Base-by-base conservation (phyloP, 2,329 filamentous ascomycete genomes). In the Harringtonia lauricola region DNA sequence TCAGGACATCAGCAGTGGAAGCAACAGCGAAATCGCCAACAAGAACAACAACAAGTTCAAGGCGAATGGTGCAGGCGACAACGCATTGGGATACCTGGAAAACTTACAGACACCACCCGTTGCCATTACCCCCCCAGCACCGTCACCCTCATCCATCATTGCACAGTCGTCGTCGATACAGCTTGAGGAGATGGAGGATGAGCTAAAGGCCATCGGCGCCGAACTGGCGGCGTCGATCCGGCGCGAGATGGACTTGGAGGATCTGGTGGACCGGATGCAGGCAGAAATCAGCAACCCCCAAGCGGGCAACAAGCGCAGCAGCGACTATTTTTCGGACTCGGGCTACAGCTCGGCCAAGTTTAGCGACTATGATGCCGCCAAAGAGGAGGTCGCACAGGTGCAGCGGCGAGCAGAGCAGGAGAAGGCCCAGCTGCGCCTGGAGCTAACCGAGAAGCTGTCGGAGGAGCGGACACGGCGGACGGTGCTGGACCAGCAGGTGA, bases 291-390 rank as follows among this genome's bases (percentile, higher is more conserved):
- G 70, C 61, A 72, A 79, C 62, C 57, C 71, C 56, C 64, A 70
- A 61, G 58, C 68, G 52, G 55, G 72, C 24, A 80, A 76, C 50
- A 83, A 84, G 59, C 77, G 90, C 48, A 94, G 86, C 10, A 96
- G 92, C 64, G 92, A 98, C 64, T 96, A 98, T 65, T 98, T 92
- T 60, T 98, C 92, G 3, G 92, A 98, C 61, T 95, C 89, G 7
- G 92, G 92, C 28, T 83, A 86, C 46, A 90, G 87, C 60, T 90
- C 87, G 42, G 40, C 31, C 43, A 84, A 87, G 55, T 83, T 81
- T 56, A 81, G 83, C 48, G 82, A 86, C 38, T 68, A 68, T 47
- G 78, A 81, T 47, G 68, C 75, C 36, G 70, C 68, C 28, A 72
- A 71, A 40, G 77, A 81, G 55, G 86, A 95, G 59, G 68, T 95